These are phyloP conservation scores for Sonneratia alba DNA, from an alignment of 345 rosid genomes.

Conservation along the genomic window DNA sequence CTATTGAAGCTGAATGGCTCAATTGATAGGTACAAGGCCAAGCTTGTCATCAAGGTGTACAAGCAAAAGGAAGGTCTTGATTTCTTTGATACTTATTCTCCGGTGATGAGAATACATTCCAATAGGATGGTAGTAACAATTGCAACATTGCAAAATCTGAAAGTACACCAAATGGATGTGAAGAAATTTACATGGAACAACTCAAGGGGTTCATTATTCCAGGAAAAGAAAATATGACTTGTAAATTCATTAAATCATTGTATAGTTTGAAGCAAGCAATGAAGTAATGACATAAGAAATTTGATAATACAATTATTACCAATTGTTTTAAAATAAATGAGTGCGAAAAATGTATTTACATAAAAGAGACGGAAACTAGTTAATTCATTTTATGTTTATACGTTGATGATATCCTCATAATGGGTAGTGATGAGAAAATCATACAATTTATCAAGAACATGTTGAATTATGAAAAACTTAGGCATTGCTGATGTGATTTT, in stretches of 20 bases:
- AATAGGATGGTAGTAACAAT: background rate
- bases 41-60: too few species aligned
- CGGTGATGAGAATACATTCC: too few species aligned
- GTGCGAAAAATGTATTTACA: background rate
- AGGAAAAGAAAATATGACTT: background rate
- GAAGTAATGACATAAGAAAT: background rate
- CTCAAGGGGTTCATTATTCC: background rate
- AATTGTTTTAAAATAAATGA: too few species aligned
- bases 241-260: background rate
- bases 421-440: too few species aligned
- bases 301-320: background rate
- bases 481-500: too few species aligned
- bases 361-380: background rate
- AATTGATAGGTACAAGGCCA: too few species aligned
- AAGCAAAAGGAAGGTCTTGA: too few species aligned
- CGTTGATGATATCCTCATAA: background rate
- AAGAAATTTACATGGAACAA: background rate
- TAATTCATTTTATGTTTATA: background rate
- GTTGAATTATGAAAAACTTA: too few species aligned
- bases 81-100: too few species aligned
- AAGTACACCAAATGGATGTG: background rate
- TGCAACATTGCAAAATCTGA: background rate
- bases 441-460: too few species aligned
- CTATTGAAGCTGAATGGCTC: too few species aligned
- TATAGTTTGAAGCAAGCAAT: background rate